Base-by-base conservation (phyloP, 108 stramenopile genomes). In the Cafeteria roenbergensis region DNA sequence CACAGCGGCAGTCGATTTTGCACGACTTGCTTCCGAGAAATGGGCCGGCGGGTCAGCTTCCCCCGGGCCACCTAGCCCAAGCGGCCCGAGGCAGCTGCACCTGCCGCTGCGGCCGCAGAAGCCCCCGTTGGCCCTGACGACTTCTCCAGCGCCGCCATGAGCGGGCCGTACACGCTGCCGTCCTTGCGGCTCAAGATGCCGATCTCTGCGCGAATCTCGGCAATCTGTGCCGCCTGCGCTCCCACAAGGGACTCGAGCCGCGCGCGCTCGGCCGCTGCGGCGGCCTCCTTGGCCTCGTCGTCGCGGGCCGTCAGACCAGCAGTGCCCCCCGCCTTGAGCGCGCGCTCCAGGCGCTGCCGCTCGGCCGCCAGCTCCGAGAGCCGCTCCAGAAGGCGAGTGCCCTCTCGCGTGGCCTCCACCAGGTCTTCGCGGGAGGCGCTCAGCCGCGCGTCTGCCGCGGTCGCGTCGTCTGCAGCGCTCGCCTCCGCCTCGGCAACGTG, bases 321-420 rank as follows among this genome's bases (percentile, higher is more conserved):
- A 29, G 27, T 58, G 0, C 34, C 48, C 17, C 53, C 53, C 1
- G 25, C 42, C 31, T 77, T 64, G 28, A 76, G 55, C 52, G 73
- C 70, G 25, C 37, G 51, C 55, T 73, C 72, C 38, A 73, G 68
- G 4, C 29, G 63, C 3, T 68, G 71, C 50, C 79, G 78, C 51
- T 65, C 69, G 2, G 62, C 69, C 32, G 62, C 73, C 26, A 80
- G 69, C 12, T 60, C 63, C 25, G 75, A 75, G 30, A 80, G 69
- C 14, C 63, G 66, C 53, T 78, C 55, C 25, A 81, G 62, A 0
- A 73, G 51, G 9, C 34, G 35, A 22, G 80, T 76, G 62, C 77
- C 81, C 50, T 51, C 62, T 25, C 34, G 38, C 20, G 73, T 83
- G 33, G 24, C 54, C 34, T 62, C 51, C 65, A 71, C 51, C 34